Evolutionary conservation across 495 filamentous ascomycete genomes (phyloP).

Genomic region (Aspergillus funiculosus): DNA sequence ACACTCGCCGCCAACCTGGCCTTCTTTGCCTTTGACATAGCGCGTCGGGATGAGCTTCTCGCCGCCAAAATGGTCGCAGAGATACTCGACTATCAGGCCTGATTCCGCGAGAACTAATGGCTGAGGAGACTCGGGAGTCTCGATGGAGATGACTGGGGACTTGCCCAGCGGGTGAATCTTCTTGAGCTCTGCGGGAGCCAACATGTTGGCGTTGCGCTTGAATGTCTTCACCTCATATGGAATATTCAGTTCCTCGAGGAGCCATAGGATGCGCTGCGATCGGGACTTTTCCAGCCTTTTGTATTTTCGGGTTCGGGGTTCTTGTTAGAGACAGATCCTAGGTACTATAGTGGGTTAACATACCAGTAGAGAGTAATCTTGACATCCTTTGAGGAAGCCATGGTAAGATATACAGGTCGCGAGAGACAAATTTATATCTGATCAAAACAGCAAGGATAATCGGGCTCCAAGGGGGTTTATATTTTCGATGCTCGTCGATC

Average conservation of each 20-base stretch:
- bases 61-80: conserved; percentile 63
- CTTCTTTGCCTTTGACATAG: conserved; percentile 47
- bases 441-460: neutral
- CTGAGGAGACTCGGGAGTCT: conserved; percentile 37
- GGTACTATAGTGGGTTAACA: conserved; percentile 8
- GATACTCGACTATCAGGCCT: conserved; percentile 71
- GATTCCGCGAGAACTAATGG: conserved; percentile 74
- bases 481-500: too few species aligned
- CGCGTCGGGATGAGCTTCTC: conserved; percentile 56
- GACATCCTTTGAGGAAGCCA: conserved; percentile 39
- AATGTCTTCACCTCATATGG: conserved; percentile 71
- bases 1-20: conserved; percentile 59
- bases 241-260: conserved; percentile 78
- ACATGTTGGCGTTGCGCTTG: conserved; percentile 53
- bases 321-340: neutral
- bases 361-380: conserved; percentile 77
- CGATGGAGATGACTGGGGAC: conserved; percentile 64
- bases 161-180: conserved; percentile 82
- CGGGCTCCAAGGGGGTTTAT: too few species aligned
- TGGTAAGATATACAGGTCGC: conserved; percentile 6
- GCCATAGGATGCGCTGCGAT: conserved; percentile 80
- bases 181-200: conserved; percentile 68
- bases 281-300: conserved; percentile 47
- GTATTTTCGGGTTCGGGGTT: neutral
- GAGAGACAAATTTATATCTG: neutral